phyloP scores from a whole-genome alignment of 2,329 filamentous ascomycete genomes.

The Paramyrothecium roridum region DNA sequence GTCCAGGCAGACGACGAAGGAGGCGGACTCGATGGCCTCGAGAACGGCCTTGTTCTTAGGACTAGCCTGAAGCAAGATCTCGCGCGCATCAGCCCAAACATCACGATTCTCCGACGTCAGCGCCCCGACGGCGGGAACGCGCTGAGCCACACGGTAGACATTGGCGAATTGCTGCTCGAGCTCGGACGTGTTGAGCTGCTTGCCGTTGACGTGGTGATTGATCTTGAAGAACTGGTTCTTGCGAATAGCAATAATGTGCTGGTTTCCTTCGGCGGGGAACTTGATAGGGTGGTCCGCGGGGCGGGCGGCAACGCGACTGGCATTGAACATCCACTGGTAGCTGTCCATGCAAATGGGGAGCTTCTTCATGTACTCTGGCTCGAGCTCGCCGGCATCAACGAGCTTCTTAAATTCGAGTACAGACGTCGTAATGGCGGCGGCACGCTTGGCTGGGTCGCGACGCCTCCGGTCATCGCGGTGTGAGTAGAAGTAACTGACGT shows the following conservation, averaged over 20 bases:
- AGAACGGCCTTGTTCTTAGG: slow-evolving; percentile 75
- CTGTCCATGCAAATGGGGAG: slow-evolving; percentile 97
- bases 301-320: slow-evolving; percentile 77
- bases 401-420: slow-evolving; percentile 91
- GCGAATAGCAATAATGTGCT: slow-evolving; percentile 85
- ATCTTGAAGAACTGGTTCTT: slow-evolving; percentile 99
- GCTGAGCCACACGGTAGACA: slow-evolving; percentile 75
- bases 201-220: slow-evolving; percentile 72
- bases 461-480: slow-evolving; percentile 89
- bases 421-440: slow-evolving; percentile 82
- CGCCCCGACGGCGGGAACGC: slow-evolving; percentile 71
- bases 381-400: slow-evolving; percentile 77
- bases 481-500: slow-evolving; percentile 99
- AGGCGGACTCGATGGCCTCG: slow-evolving; percentile 79
- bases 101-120: slow-evolving; percentile 93
- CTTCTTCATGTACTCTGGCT: slow-evolving; percentile 99
- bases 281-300: slow-evolving; percentile 82
- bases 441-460: slow-evolving; percentile 85
- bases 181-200: slow-evolving; percentile 84
- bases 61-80: slow-evolving; percentile 71
- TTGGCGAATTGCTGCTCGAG: slow-evolving; percentile 85
- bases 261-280: slow-evolving; percentile 69
- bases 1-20: slow-evolving; percentile 91
- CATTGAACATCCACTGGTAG: slow-evolving; percentile 99
- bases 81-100: slow-evolving; percentile 82